These are phyloP conservation scores for Sparassis latifolia DNA, from an alignment of 1,284 basidiomycete genomes.

Conservation along the genomic window DNA sequence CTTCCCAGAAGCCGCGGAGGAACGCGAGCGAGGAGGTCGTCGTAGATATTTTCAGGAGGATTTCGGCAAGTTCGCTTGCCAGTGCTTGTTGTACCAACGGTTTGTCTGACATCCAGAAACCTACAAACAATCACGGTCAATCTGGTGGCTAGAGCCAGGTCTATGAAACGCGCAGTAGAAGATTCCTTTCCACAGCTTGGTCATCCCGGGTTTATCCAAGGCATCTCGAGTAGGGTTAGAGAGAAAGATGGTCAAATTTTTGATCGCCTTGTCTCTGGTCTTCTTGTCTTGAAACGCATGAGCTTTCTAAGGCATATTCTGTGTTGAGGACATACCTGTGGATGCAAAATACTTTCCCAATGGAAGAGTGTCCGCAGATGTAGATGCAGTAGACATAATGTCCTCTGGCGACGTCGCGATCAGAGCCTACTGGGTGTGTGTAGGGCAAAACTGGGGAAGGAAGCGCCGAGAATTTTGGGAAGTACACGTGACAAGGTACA, in stretches of 20 bases:
- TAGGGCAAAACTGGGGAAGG: too few relatives aligned
- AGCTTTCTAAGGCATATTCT: slow-evolving; percentile 13
- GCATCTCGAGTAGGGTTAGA: slow-evolving; percentile 53
- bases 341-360: slow-evolving; percentile 88
- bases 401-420: too few relatives aligned
- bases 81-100: slow-evolving; percentile 93
- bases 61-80: slow-evolving; percentile 78
- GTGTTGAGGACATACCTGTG: slow-evolving; percentile 52
- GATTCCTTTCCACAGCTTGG: slow-evolving; percentile 94
- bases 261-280: slow-evolving; percentile 84
- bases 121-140: slow-evolving; percentile 31
- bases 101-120: slow-evolving; percentile 99
- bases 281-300: slow-evolving; percentile 64
- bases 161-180: slow-evolving; percentile 78
- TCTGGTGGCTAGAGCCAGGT: neutral
- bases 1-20: slow-evolving; percentile 86
- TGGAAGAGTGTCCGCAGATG: slow-evolving; percentile 38
- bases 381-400: slow-evolving; percentile 17
- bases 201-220: slow-evolving; percentile 72
- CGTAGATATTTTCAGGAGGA: slow-evolving; percentile 66
- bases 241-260: slow-evolving; percentile 70
- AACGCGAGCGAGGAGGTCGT: slow-evolving; percentile 65
- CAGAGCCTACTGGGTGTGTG: too few relatives aligned
- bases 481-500: too few relatives aligned
- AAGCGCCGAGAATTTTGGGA: too few relatives aligned